Percentiles rank a stretch among this genome's conserved stretches.
These are phyloP conservation scores for Globisporangium acanthophoron DNA, from an alignment of 352 stramenopile species.

Conservation along the genomic window DNA sequence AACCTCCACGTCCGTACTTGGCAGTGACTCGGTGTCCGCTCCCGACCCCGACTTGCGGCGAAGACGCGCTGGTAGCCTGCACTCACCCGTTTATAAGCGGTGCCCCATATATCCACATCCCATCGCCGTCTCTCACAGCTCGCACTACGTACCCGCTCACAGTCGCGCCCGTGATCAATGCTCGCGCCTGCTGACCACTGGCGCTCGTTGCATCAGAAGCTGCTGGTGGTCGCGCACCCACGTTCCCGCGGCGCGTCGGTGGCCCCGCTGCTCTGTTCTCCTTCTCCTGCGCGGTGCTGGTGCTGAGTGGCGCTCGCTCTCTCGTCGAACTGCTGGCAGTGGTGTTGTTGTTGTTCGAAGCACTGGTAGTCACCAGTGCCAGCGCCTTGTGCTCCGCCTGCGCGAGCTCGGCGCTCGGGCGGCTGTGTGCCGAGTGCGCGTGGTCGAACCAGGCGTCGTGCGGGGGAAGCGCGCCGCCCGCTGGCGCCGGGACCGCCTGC, in stretches of 20 bases:
- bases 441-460: slow-evolving; percentile 68
- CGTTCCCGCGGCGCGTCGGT: slow-evolving; percentile 6
- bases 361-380: background rate
- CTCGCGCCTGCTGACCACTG: background rate
- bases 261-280: slow-evolving; percentile 24
- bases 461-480: slow-evolving; percentile 7
- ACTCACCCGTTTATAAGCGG: background rate
- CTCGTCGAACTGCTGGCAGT: background rate
- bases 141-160: slow-evolving; percentile 8
- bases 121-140: background rate
- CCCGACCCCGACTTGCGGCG: slow-evolving; percentile 1
- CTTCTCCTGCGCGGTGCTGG: slow-evolving; percentile 18
- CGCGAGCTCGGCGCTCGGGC: slow-evolving; percentile 47
- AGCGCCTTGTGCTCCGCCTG: slow-evolving; percentile 19
- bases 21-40: background rate
- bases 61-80: slow-evolving; percentile 4
- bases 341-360: background rate
- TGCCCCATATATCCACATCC: background rate
- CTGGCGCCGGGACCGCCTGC: slow-evolving; percentile 1
- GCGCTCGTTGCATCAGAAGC: background rate
- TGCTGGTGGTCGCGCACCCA: background rate
- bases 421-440: slow-evolving; percentile 47
- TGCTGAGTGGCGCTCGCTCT: slow-evolving; percentile 4
- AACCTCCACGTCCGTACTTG: background rate
- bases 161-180: background rate